These are phyloP conservation scores for Heimioporus sp. DNA, from an alignment of 768 basidiomycete genomes.

Conservation along the genomic window DNA sequence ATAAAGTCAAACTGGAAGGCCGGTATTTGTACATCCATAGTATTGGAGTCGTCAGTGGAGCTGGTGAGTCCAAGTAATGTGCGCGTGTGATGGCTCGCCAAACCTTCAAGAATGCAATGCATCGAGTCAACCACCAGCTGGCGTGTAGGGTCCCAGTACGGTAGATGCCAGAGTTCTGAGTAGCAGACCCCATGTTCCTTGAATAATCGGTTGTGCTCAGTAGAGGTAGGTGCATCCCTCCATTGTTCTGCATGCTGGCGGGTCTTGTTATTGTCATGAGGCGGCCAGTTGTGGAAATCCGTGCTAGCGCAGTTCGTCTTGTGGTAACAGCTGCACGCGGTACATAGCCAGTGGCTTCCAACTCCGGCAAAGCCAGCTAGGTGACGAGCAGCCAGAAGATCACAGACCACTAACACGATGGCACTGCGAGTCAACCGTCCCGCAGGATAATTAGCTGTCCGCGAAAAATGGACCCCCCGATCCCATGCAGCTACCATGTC, in stretches of 20 bases:
- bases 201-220: constrained; percentile 5
- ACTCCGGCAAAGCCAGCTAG: constrained; percentile 15
- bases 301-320: background rate
- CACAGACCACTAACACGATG: constrained; percentile 31
- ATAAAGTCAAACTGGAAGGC: no score
- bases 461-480: constrained; percentile 23
- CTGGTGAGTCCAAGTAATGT: constrained; percentile 6
- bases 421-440: constrained; percentile 25
- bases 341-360: constrained; percentile 28
- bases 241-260: constrained; percentile 11
- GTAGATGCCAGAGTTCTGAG: constrained; percentile 20
- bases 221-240: constrained; percentile 1
- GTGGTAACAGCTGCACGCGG: constrained; percentile 27
- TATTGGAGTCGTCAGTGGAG: background rate
- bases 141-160: constrained; percentile 24
- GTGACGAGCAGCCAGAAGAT: constrained; percentile 35
- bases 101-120: constrained; percentile 25
- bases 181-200: constrained; percentile 16
- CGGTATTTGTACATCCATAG: no score
- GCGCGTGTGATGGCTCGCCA: background rate
- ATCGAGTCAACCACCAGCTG: constrained; percentile 25
- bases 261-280: constrained; percentile 5
- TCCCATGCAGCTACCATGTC: constrained; percentile 32
- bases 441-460: constrained; percentile 9
- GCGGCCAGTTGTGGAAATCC: constrained; percentile 17